Base-by-base conservation (phyloP, 352 stramenopile genomes). In the Globisporangium canariense region DNA sequence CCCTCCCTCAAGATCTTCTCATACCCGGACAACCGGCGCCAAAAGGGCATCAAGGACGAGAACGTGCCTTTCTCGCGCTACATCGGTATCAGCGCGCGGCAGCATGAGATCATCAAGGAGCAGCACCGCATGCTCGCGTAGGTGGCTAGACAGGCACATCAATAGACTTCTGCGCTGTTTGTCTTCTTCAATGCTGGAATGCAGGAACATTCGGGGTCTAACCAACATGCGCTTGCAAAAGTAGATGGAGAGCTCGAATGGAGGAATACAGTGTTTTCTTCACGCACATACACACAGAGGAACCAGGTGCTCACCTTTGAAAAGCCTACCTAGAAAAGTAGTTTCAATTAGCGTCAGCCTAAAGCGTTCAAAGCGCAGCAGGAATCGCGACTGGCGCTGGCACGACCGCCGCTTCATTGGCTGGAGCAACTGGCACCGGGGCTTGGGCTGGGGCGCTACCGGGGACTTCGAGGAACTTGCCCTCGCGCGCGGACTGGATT, bases 1-100 rank as follows among this genome's bases (percentile, higher is more conserved):
- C 77, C 81, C 7, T 88, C 80, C 6, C 76, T 91, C 43, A 84
- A 85, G 75, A 91, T 91, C 66, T 91, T 91, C 64, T 89, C 82
- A 14, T 74, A 73, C 38, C 82, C 78, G 0, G 76, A 86, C 57
- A 64, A 68, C 51, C 71, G 74, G 9, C 43, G 59, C 40, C 60
- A 64, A 30, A 61, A 58, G 69, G 73, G 74, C 28, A 81, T 77
- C 65, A 77, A 62, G 2, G 81, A 91, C 58, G 81, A 91, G 58
- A 83, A 68, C 25, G 73, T 91, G 22, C 82, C 82, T 13, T 88
- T 81, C 58, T 76, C 82, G 18, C 60, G 82, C 38, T 91, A 89
- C 70, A 91, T 91, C n/a, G 82, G 82, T 36, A 89, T 91, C 54
- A 91, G 77, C 57, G 79, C 77, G 10, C 74, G 76, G 9, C 82